Evolutionary conservation across 805 yeast genomes (phyloP).

Genomic region (Komagataella ulmi): DNA sequence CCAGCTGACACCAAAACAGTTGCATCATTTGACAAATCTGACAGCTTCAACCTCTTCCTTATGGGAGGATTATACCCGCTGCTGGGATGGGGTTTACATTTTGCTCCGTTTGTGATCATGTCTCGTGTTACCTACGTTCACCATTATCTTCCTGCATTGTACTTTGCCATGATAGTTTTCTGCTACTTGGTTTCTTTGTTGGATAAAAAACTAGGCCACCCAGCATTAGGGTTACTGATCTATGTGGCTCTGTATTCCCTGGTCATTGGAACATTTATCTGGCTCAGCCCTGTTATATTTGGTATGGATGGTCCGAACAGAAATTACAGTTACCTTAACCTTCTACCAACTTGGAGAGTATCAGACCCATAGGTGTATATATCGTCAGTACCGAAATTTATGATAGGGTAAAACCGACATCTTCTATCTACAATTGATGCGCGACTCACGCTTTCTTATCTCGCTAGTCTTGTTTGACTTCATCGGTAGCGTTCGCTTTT

Average conservation of each 20-base stretch:
- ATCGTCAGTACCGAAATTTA: neutral
- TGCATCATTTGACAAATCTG: neutral
- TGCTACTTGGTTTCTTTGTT: conserved; percentile 41
- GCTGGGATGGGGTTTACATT: conserved; percentile 84
- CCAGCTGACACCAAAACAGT: neutral
- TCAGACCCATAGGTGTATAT: conserved; percentile 1
- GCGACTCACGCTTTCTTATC: neutral
- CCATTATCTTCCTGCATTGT: conserved; percentile 91
- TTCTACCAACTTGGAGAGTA: conserved; percentile 46
- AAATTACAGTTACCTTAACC: conserved; percentile 35
- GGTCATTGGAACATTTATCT: conserved; percentile 44
- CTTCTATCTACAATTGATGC: neutral
- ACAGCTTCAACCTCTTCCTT: conserved; percentile 17
- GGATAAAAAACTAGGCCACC: conserved; percentile 10
- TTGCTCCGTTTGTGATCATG: conserved; percentile 81
- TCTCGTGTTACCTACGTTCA: conserved; percentile 95
- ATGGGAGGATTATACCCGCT: conserved; percentile 76
- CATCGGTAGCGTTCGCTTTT: neutral
- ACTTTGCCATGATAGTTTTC: conserved; percentile 77
- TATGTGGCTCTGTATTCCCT: conserved; percentile 33
- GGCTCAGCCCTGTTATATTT: conserved; percentile 56
- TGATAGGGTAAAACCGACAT: neutral
- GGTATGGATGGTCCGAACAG: conserved; percentile 59
- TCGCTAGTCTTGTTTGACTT: neutral
- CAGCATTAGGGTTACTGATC: conserved; percentile 14